Percentiles rank a stretch among this genome's conserved stretches.
phyloP scores from a whole-genome alignment of 75 land plant species.

The Adiantum capillusveneris region DNA sequence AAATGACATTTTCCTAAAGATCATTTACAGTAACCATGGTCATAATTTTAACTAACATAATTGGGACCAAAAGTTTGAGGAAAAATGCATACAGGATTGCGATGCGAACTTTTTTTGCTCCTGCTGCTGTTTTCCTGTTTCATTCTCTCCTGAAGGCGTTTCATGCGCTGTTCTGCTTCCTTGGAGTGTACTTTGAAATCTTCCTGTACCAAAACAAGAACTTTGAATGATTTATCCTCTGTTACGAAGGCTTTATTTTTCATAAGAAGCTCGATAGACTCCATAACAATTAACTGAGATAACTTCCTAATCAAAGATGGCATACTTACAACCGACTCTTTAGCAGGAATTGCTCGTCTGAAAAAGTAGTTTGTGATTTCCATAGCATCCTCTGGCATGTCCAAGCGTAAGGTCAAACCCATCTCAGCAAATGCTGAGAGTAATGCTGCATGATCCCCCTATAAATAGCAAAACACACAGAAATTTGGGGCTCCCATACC shows the following conservation, averaged over 20 bases:
- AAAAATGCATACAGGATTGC: constrained; percentile 73
- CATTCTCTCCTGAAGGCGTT: constrained; percentile 64
- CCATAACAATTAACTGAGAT: too few species aligned
- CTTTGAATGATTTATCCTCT: too few species aligned
- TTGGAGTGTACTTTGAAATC: constrained; percentile 44
- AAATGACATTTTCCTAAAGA: too few species aligned
- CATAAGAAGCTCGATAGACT: too few species aligned
- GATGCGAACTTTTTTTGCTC: constrained; percentile 45
- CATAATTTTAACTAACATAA: too few species aligned
- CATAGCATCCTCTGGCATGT: constrained; percentile 92
- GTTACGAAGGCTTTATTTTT: too few species aligned
- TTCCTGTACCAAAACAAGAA: constrained; percentile 63
- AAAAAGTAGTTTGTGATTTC: constrained; percentile 58
- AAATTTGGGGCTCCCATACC: too few species aligned
- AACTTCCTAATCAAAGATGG: too few species aligned
- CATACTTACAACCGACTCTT: constrained; percentile 75
- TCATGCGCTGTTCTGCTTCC: constrained; percentile 51
- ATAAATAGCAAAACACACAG: too few species aligned
- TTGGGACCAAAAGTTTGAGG: too few species aligned
- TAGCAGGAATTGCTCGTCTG: constrained; percentile 66
- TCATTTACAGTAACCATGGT: too few species aligned
- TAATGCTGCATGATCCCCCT: constrained; percentile 91
- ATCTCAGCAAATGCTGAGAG: constrained; percentile 83
- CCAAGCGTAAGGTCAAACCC: constrained; percentile 81
- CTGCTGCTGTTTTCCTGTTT: constrained; percentile 22